Percentiles rank a stretch among this genome's conserved stretches.
Evolutionary conservation across 2,329 filamentous ascomycete species (phyloP).

Genomic region (Fusarium secorum): DNA sequence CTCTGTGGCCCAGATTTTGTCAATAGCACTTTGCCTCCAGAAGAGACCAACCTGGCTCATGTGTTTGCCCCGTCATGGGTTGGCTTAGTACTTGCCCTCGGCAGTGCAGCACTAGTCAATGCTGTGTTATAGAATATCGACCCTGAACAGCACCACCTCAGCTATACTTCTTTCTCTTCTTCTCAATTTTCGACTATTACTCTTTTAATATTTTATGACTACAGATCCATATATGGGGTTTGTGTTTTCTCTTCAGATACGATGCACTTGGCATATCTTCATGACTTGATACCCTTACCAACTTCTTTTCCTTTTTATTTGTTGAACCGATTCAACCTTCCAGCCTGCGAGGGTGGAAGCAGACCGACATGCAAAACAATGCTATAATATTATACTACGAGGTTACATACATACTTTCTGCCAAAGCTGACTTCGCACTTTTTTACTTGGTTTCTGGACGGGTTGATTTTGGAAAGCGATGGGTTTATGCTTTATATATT

Average conservation of each 20-base stretch:
- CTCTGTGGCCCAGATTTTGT: conserved; percentile 67
- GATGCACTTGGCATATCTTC: conserved; percentile 31
- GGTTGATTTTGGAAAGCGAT: conserved; percentile 28
- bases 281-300: conserved; percentile 42
- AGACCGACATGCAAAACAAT: conserved; percentile 11
- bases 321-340: neutral
- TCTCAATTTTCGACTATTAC: neutral
- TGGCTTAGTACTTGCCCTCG: conserved; percentile 19
- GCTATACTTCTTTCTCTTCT: neutral
- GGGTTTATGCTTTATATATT: neutral
- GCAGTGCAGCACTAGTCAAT: conserved; percentile 26
- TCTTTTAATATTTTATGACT: conserved; percentile 30
- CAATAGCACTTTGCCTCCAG: conserved; percentile 60
- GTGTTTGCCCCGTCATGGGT: conserved; percentile 29
- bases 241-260: conserved; percentile 24
- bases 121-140: conserved; percentile 28
- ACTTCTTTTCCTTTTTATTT: conserved; percentile 1
- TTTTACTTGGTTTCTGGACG: conserved; percentile 11
- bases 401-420: neutral
- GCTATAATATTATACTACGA: conserved; percentile 22
- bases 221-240: conserved; percentile 15
- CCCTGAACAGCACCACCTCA: neutral
- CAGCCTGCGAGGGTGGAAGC: neutral
- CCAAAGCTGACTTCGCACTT: conserved; percentile 5
- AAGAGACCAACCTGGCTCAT: conserved; percentile 30